These are phyloP conservation scores for Phytophthora ohioensis DNA, from an alignment of 352 stramenopile genomes.

Conservation along the genomic window DNA sequence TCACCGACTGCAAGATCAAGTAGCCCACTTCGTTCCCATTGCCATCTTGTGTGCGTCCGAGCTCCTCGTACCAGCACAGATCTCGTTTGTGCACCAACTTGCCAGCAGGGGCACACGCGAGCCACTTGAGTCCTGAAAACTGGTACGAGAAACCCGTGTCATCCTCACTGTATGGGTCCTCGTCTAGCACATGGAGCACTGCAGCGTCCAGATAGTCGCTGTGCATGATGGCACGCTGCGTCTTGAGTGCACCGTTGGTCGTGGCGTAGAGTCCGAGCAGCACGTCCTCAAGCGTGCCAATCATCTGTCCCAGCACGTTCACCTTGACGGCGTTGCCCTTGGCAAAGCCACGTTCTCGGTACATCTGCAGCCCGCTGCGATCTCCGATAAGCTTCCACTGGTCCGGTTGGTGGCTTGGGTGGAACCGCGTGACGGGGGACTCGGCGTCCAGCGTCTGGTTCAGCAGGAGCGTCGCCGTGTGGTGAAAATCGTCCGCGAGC, in stretches of 20 bases:
- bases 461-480: conserved; percentile 45
- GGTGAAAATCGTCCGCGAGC: conserved; percentile 47
- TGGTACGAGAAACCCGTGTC: conserved; percentile 62
- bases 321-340: conserved; percentile 64
- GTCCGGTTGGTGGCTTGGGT: conserved; percentile 59
- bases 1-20: conserved; percentile 66
- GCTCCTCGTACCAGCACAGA: conserved; percentile 72
- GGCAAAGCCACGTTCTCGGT: conserved; percentile 60
- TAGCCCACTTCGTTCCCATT: conserved; percentile 69
- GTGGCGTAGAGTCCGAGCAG: conserved; percentile 68
- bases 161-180: conserved; percentile 60
- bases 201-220: conserved; percentile 61
- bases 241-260: conserved; percentile 59
- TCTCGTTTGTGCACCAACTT: conserved; percentile 76
- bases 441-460: conserved; percentile 53
- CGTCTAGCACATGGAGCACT: conserved; percentile 65
- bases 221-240: conserved; percentile 72
- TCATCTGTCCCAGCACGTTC: conserved; percentile 56
- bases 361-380: conserved; percentile 60
- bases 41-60: conserved; percentile 56
- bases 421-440: conserved; percentile 53
- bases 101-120: conserved; percentile 49
- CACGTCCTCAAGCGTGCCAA: conserved; percentile 64
- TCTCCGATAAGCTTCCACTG: conserved; percentile 72
- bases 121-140: conserved; percentile 72